phyloP scores from a whole-genome alignment of 768 basidiomycete species.

The Mrakia gelida region DNA sequence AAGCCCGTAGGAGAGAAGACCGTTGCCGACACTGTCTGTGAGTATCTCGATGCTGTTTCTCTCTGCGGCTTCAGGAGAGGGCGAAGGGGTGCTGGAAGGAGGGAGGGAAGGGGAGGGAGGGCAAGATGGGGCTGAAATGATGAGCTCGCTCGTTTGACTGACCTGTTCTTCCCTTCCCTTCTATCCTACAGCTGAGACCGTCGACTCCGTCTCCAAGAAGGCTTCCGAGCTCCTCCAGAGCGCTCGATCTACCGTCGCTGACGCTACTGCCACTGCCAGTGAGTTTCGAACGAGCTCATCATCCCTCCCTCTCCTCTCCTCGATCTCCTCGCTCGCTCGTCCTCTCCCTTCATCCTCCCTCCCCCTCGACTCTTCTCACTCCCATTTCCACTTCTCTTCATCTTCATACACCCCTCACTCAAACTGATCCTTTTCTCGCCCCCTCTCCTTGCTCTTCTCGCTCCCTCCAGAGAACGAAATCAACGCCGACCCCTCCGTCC shows the following conservation, averaged over 20 bases:
- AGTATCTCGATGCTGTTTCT: too few relatives aligned
- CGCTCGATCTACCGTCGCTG: background rate
- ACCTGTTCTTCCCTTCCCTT: background rate
- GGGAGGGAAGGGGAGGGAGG: background rate
- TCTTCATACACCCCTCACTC: too few relatives aligned
- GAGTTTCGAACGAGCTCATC: too few relatives aligned
- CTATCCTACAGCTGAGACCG: background rate
- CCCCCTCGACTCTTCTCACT: too few relatives aligned
- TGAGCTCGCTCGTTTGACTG: background rate
- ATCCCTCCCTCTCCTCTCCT: background rate
- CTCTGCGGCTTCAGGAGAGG: too few relatives aligned
- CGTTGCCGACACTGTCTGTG: background rate
- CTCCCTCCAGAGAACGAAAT: background rate
- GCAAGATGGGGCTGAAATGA: background rate
- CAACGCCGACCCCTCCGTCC: background rate
- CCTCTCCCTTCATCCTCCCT: background rate
- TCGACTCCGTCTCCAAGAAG: background rate
- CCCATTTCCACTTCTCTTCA: too few relatives aligned
- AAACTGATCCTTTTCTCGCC: too few relatives aligned
- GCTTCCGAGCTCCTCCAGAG: background rate
- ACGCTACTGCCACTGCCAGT: background rate
- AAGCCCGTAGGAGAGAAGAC: slow-evolving; percentile 1
- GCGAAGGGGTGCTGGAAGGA: background rate
- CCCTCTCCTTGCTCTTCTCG: background rate
- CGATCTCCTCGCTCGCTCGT: background rate